These are phyloP conservation scores for Tricladium varicosporioides DNA, from an alignment of 2,329 filamentous ascomycete genomes.

Conservation along the genomic window DNA sequence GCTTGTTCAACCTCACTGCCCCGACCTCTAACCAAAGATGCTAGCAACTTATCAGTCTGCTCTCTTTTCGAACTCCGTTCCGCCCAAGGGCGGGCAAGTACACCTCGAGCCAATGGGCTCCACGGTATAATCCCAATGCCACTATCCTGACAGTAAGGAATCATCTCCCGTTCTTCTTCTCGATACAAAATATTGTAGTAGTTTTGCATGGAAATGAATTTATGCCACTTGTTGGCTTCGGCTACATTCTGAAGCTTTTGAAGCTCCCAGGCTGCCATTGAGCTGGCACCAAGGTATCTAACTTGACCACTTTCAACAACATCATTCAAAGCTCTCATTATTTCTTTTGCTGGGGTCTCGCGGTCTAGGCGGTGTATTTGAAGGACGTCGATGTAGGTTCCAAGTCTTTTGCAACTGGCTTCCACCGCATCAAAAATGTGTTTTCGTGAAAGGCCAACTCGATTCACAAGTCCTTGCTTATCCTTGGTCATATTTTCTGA, in stretches of 20 bases:
- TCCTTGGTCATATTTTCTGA: slow-evolving; percentile 8
- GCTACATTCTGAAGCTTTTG: slow-evolving; percentile 55
- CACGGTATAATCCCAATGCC: slow-evolving; percentile 36
- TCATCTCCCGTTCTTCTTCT: slow-evolving; percentile 50
- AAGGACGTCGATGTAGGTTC: slow-evolving; percentile 48
- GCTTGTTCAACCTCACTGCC: slow-evolving; percentile 24
- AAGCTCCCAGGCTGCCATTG: slow-evolving; percentile 54
- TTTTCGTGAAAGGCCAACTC: slow-evolving; percentile 54
- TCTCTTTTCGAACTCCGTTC: slow-evolving; percentile 5
- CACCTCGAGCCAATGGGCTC: slow-evolving; percentile 34
- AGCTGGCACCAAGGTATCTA: slow-evolving; percentile 48
- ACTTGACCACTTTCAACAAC: slow-evolving; percentile 55
- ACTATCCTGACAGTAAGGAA: slow-evolving; percentile 28
- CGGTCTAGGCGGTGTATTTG: slow-evolving; percentile 58
- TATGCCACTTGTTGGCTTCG: slow-evolving; percentile 55
- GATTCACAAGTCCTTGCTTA: slow-evolving; percentile 36
- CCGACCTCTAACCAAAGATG: slow-evolving; percentile 1
- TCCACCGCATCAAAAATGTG: slow-evolving; percentile 64
- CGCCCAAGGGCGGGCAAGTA: slow-evolving; percentile 26
- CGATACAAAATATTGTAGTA: slow-evolving; percentile 58
- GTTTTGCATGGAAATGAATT: slow-evolving; percentile 61
- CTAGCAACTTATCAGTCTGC: slow-evolving; percentile 11
- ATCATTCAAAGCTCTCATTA: slow-evolving; percentile 58
- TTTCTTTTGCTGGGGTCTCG: slow-evolving; percentile 50
- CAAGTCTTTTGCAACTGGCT: slow-evolving; percentile 49